Conservation (phyloP, 2,329 filamentous ascomycete genomes). For the Raffaelea ambrosiae region DNA sequence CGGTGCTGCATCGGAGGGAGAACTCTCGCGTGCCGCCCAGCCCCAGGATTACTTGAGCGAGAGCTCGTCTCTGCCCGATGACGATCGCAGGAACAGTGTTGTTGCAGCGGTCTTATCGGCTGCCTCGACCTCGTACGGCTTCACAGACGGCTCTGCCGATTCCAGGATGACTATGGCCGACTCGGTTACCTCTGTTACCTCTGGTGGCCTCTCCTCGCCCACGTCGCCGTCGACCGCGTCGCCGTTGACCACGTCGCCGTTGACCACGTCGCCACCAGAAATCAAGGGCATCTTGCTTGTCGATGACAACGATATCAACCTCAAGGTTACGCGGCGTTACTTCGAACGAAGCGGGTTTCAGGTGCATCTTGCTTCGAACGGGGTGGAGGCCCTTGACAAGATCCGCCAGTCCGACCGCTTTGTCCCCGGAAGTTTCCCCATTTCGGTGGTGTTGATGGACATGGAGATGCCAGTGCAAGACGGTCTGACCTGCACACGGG, state of each 20-base stretch:
- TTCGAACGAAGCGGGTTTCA: constrained; percentile 40
- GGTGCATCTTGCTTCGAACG: constrained; percentile 48
- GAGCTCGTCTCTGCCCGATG: too few relatives aligned
- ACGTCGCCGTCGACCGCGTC: not conserved
- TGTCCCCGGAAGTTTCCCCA: constrained; percentile 21
- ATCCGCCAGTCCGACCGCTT: constrained; percentile 23
- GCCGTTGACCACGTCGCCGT: not conserved
- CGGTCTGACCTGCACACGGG: constrained; percentile 55
- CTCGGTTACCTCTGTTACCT: not conserved
- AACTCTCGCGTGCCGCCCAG: too few relatives aligned
- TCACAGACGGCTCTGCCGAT: not conserved
- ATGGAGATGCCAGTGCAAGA: constrained; percentile 71
- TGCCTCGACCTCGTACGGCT: not conserved
- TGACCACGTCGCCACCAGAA: constrained; percentile 8
- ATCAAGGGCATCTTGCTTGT: constrained; percentile 43
- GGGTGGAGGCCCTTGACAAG: constrained; percentile 44
- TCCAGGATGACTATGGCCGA: not conserved
- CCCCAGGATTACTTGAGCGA: too few relatives aligned
- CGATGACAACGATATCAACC: constrained; percentile 54
- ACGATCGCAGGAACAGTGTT: too few relatives aligned
- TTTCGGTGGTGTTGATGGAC: constrained; percentile 64
- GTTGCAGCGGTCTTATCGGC: not conserved
- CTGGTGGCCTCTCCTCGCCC: too few relatives aligned
- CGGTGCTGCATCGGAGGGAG: too few relatives aligned
- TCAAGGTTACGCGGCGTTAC: constrained; percentile 44